Evolutionary conservation across 2,329 filamentous ascomycete genomes (phyloP), one percentile per base, ranked within the genome.

Genomic region (Pseudogymnoascus sp.): DNA sequence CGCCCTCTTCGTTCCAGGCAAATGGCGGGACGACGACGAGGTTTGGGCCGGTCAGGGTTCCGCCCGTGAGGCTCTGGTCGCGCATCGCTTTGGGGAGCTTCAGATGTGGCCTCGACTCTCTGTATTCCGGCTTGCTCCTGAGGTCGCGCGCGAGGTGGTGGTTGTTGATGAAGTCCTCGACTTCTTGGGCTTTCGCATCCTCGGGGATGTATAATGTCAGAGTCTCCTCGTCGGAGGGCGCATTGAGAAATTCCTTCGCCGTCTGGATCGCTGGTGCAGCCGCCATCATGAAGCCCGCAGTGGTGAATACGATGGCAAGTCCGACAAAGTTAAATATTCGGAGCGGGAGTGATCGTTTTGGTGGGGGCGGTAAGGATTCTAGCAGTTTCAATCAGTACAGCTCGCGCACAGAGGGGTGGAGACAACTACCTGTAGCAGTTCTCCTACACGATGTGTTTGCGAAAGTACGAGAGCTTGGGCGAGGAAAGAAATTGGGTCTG

Each of bases 1-100:
- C 89, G 28, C 81, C 83, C 22, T 83, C 81, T 67, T 94, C 89
- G 61, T 78, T 81, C 81, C 92, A 97, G 5, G 85, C 83, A 52
- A 91, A 81, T 1, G 93, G 92, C 2, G 93, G 92, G 0, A 96
- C 89, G 2, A 85, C 85, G 65, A 99, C 85, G 73, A 85, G 88
- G 33, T 86, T 85, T 0, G 87, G 82, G 0, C 92, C 92, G 16
- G 88, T 73, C 11, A 99, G 80, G 11, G 89, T 89, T 4, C 91
- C 91, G 33, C 84, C 91, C 0, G 92, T 97, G 60, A 99, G 80
- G 75, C 88, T 96, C 72, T 91, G 86, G 2, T 77, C 75, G 39
- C 89, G 85, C 74, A 91, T 82, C 2, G 80, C 75, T 25, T 80
- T 78, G 0, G 93, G 92, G 71, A 97, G 89, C 75, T 92, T 94